Evolutionary conservation across 805 yeast species (phyloP), one percentile per base, ranked within the genome.

Genomic region (Hanseniaspora jakobsenii): DNA sequence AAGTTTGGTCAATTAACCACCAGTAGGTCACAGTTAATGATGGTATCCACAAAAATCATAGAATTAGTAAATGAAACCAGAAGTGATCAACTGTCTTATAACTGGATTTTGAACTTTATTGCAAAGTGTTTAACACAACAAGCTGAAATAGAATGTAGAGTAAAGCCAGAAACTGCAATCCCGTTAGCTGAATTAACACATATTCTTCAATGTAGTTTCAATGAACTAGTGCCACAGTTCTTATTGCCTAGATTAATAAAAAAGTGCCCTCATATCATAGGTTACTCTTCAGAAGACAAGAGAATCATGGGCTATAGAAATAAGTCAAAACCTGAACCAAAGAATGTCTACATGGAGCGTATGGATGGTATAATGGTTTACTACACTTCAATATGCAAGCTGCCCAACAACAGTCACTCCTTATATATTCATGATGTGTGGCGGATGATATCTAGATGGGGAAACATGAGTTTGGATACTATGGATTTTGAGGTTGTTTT

Each of bases 1-100:
- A 81, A 80, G 56, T 77, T 91, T 52, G 97, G 98, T 10, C 97
- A 91, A 63, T 66, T 91, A 49, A 85, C 95, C 1, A 78, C 77
- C 55, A 77, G 86, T 43, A 61, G 57, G 43, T 36, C 60, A 2
- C 95, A 91, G 56, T 65, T 86, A 34, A 55, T 59, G 1, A 59
- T 62, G 14, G 67, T 82, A 34, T 65, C 70, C 2, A 48, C 52
- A 5, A 85, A 78, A 37, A 62, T 91, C 2, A 52, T 64, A 1
- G 63, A 54, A 4, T 55, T 78, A 24, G 61, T 89, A 3, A 58
- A 52, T 4, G 69, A 71, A 31, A 70, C 82, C 0, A 65, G 67
- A 31, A 51, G 55, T 6, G 61, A 71, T 49, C 70, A 69, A 2
- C 54, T 80, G 14, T 80, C 78, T 1, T 81, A 65, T 53, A 60